Base-by-base conservation (phyloP, 2,329 filamentous ascomycete species). In the Trichoderma arundinaceum region DNA sequence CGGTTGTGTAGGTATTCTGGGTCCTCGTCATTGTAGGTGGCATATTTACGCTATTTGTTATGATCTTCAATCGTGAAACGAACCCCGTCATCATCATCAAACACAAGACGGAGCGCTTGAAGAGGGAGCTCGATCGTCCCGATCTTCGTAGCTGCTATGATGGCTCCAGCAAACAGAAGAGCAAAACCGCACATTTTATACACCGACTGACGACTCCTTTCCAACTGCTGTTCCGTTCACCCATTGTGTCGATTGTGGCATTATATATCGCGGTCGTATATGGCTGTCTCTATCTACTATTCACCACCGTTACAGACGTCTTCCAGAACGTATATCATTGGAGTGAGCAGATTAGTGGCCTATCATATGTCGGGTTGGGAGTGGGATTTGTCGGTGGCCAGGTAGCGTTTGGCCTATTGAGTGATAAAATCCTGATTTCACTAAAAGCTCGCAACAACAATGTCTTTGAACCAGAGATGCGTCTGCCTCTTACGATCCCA, bases 191-290 rank as follows among this genome's bases (percentile, higher is more conserved):
- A 71, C 66, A 69, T 70, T 62, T 68, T 71, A 39, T 49, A 70
- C 61, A 90, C 88, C 70, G 82, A 38, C 76, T 88, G 49, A 72
- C 82, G 7, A 81, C 85, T 1, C 84, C 85, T 1, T 84, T 64
- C 19, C 61, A 83, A 70, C 79, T 86, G 76, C 79, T 86, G 39
- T 76, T 83, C 67, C 72, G 79, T 19, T 83, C 82, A 3, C 80
- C 81, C 17, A 78, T 84, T 67, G 75, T 85, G 51, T 74, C 82
- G 41, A 72, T 78, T 39, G 74, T 84, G 17, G 81, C 81, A 1
- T 67, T 64, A 1, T 64, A 64, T n/a, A 64, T 64, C n/a, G 51
- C 61, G 3, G 61, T 64, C 13, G 43, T 64, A 10, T 64, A 64
- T 32, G 61, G 61, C 1, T 64, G 61, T 39, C 33, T 64, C 4